Evolutionary conservation across 169 alveolate species (phyloP).

Genomic region (Plasmodium knowlesi): DNA sequence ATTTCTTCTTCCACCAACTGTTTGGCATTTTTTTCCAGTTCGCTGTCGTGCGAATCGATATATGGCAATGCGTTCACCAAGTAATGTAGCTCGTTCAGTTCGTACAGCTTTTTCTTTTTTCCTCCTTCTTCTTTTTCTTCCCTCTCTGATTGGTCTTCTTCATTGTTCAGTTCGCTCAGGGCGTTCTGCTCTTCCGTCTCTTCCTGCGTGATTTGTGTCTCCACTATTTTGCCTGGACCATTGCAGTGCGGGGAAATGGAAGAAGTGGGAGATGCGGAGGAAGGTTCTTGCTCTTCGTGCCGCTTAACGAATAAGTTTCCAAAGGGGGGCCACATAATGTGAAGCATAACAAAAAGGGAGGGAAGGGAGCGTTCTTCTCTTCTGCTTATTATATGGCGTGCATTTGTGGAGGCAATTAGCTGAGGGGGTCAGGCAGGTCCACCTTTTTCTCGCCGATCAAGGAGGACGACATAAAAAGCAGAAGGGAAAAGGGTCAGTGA

Average conservation of each 20-base stretch:
- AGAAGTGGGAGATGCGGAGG: neutral
- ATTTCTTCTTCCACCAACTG: constrained; percentile 52
- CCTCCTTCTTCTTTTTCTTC: neutral
- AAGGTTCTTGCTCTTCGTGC: neutral
- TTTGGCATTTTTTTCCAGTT: constrained; percentile 49
- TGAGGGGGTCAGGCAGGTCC: neutral
- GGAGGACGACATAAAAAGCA: too few species aligned
- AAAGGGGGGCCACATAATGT: neutral
- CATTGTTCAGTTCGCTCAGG: neutral
- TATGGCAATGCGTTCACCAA: constrained; percentile 51
- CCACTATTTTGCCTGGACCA: neutral
- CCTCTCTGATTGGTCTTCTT: neutral
- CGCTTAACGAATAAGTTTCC: neutral
- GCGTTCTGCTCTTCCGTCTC: constrained; percentile 5
- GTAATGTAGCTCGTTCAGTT: constrained; percentile 11
- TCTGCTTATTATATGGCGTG: neutral
- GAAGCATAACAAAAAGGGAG: neutral
- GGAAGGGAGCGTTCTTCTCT: neutral
- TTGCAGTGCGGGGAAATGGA: neutral
- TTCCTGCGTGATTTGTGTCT: neutral
- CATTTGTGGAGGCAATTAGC: neutral
- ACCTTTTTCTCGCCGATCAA: neutral
- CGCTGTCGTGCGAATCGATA: constrained; percentile 53
- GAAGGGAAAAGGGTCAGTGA: neutral
- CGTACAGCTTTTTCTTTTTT: constrained; percentile 22